These are phyloP conservation scores for Candida mesenterica DNA, from an alignment of 1,139 yeast genomes.

Conservation along the genomic window DNA sequence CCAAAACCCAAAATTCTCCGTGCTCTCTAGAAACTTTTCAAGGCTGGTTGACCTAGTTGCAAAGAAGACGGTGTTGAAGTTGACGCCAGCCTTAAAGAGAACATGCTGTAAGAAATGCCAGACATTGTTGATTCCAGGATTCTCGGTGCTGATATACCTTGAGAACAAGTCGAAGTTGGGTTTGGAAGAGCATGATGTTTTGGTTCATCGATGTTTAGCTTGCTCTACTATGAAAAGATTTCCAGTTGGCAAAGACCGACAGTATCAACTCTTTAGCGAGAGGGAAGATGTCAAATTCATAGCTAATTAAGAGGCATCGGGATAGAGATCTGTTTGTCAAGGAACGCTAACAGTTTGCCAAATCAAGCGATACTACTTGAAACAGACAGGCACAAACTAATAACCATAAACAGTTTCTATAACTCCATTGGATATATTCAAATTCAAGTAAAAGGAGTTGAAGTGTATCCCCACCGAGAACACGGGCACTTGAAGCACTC, in stretches of 20 bases:
- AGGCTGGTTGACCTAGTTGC: conserved; percentile 51
- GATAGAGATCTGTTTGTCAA: conserved; percentile 13
- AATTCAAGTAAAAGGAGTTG: no score
- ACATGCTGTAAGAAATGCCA: conserved; percentile 60
- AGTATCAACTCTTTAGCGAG: conserved; percentile 30
- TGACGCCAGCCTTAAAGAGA: conserved; percentile 62
- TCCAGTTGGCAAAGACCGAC: conserved; percentile 34
- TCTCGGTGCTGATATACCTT: conserved; percentile 31
- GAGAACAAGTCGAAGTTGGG: conserved; percentile 26
- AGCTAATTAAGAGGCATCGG: neutral
- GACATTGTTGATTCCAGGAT: conserved; percentile 47
- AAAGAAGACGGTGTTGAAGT: conserved; percentile 59
- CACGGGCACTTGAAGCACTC: no score
- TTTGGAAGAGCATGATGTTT: conserved; percentile 32
- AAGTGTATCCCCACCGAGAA: no score
- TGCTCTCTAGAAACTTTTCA: conserved; percentile 49
- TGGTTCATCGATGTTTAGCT: conserved; percentile 27
- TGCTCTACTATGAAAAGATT: conserved; percentile 30
- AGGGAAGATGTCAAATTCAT: conserved; percentile 14
- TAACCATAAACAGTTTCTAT: no score
- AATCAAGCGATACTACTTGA: neutral
- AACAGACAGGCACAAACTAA: no score
- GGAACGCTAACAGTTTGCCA: neutral
- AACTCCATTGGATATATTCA: no score
- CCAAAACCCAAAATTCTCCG: conserved; percentile 20